Base-by-base conservation (phyloP, 2,329 filamentous ascomycete genomes). In the Septoria petroselini region DNA sequence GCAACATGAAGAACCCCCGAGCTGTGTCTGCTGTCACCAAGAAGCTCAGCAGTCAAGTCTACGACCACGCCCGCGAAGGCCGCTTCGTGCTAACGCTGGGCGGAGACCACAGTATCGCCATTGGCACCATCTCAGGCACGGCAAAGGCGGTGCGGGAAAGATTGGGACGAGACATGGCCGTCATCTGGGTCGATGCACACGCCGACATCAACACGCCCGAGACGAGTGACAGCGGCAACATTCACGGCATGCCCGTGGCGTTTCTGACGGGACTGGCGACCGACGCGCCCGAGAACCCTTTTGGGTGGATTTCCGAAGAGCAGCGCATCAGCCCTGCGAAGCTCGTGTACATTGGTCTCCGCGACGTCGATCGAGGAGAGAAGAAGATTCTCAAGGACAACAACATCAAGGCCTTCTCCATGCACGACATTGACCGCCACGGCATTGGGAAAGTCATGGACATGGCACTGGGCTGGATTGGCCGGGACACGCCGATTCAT, bases 131-230 rank as follows among this genome's bases (percentile, higher is more conserved):
- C 61, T 85, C 86, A 21, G 93, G 93, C 33, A 88, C 86, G 1
- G 88, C 91, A 29, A 88, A 85, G 73, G 93, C 91, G 0, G 84
- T 88, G 33, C 82, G 88, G 51, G 91, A 98, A 77, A 76, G 91
- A 14, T 74, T 95, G 52, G 82, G 77, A 37, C 79, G 85, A 48
- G 91, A 97, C 63, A 84, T 96, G 56, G 93, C 90, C 9, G 88
- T 98, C 50, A 94, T 98, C 69, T 98, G 93, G 93, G 93, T 98
- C 25, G 93, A 98, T 71, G 93, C 93, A 19, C 93, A 98, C 71
- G 86, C 91, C 47, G 93, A 98, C 71, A 96, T 98, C 76, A 98
- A 98, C 75, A 90, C 88, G 1, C 93, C 91, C 45, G 91, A 97
- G 79, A 85, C 82, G 40, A 91, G 86, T 58, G 86, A 80, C 34